Evolutionary conservation across 306 rosid genomes (phyloP).

Genomic region (Crataegus laevigata): DNA sequence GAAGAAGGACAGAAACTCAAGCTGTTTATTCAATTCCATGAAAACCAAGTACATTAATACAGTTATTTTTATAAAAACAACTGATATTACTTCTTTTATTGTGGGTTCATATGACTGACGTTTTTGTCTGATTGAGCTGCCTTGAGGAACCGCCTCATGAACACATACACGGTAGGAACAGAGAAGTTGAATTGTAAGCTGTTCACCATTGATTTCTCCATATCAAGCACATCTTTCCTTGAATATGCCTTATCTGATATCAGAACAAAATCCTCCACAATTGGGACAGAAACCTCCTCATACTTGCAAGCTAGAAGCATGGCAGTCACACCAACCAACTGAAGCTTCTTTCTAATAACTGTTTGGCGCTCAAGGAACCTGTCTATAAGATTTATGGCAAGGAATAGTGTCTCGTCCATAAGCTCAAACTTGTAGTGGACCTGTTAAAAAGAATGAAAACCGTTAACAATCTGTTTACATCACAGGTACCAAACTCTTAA

Average conservation of each 20-base stretch:
- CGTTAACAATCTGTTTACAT: neutral
- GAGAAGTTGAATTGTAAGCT: slow-evolving; percentile 46
- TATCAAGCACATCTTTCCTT: slow-evolving; percentile 40
- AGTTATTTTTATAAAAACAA: neutral
- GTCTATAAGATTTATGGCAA: slow-evolving; percentile 45
- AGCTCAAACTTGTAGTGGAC: slow-evolving; percentile 63
- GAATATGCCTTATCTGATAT: slow-evolving; percentile 53
- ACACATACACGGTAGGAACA: slow-evolving; percentile 53
- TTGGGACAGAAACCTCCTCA: slow-evolving; percentile 57
- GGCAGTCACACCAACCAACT: slow-evolving; percentile 56
- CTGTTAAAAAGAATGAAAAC: slow-evolving; percentile 12
- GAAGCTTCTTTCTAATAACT: slow-evolving; percentile 48
- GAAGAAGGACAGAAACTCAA: slow-evolving; percentile 68
- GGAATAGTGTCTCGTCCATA: slow-evolving; percentile 60
- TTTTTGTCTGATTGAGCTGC: slow-evolving; percentile 43
- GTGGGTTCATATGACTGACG: slow-evolving; percentile 8
- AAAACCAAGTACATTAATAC: neutral
- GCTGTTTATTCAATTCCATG: slow-evolving; percentile 35
- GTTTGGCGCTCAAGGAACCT: slow-evolving; percentile 40
- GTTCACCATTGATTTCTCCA: slow-evolving; percentile 53
- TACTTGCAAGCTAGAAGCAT: slow-evolving; percentile 56
- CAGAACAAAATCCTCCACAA: slow-evolving; percentile 52
- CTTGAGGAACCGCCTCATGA: slow-evolving; percentile 52
- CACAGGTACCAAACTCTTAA: neutral
- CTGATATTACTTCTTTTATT: neutral